Evolutionary conservation across 177 flowering plant species (phyloP), one percentile per base, ranked within the genome.

Genomic region (Vitis hybrid): DNA sequence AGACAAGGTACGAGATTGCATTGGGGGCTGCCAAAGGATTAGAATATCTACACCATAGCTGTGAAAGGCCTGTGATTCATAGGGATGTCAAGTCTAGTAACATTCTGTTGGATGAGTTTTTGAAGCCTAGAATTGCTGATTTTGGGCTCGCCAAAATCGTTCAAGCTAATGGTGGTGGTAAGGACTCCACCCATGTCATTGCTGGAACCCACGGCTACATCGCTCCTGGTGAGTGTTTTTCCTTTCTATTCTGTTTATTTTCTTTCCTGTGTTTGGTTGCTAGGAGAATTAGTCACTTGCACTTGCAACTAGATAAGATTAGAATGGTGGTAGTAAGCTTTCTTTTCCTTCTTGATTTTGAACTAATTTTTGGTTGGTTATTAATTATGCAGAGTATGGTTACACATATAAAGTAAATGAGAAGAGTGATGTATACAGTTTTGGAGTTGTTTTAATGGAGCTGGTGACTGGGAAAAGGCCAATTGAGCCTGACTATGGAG

Each of bases 21-120:
- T 53, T 88, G 3, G 92, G 92, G 12, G 84, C 90, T 1, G 89
- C 92, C 8, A 81, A 73, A 49, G 87, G 92, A 9, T 48, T 89
- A 59, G 92, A 89, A 80, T 87, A 89, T 66, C 69, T 87, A 32
- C 90, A 89, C 65, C 90, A 89, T 61, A 89, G 90, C 1, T 85
- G 76, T 62, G 85, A 81, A 35, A 72, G 81, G 65, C 86, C 89
- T 8, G 81, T 89, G 46, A 82, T 89, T 55, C 92, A 89, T 71
- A 61, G 90, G 3, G 92, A 89, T 68, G 89, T 89, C n/a, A 89
- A 89, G 78, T 89, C 92, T 12, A 89, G 92, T 49, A 89, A 89
- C 73, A 89, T 89, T 20, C 66, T 89, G 75, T 61, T 89, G 71
- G 91, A 89, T 61, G 86, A 85, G 80, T 78, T 83, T 27, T 68